A percentile compares a stretch with the other conserved stretches of the same genome.
phyloP scores from a whole-genome alignment of 2,329 filamentous ascomycete genomes.

The Monosporascus ibericus region DNA sequence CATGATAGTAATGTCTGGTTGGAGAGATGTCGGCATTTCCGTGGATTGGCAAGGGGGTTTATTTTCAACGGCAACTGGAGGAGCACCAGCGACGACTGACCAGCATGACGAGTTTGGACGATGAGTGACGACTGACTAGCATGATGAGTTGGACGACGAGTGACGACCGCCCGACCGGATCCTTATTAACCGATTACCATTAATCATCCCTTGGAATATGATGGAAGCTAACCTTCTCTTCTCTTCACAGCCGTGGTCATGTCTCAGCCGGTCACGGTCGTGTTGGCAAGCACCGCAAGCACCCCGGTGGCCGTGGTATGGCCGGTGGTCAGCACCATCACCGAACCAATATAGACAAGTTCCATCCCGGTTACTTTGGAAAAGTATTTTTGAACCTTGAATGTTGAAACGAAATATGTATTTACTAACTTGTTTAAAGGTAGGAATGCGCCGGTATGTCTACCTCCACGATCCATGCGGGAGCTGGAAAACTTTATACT shows the following conservation, averaged over 20 bases:
- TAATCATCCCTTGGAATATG: neutral
- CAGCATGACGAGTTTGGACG: neutral
- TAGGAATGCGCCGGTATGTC: constrained; percentile 75
- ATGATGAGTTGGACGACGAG: neutral
- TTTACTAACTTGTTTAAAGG: too few relatives aligned
- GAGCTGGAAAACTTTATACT: neutral
- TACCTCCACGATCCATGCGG: neutral
- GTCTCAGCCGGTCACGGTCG: constrained; percentile 98
- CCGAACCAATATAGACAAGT: constrained; percentile 78
- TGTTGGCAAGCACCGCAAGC: constrained; percentile 98
- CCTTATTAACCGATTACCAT: neutral
- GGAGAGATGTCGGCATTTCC: too few relatives aligned
- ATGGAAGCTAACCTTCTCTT: constrained; percentile 25
- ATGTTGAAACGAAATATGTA: too few relatives aligned
- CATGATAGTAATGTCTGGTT: too few relatives aligned
- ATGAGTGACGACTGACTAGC: neutral
- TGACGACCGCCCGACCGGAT: neutral
- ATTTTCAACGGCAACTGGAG: neutral
- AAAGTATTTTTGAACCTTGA: too few relatives aligned
- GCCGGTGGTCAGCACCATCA: constrained; percentile 99
- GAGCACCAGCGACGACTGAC: neutral
- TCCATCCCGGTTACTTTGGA: constrained; percentile 98
- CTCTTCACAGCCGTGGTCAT: constrained; percentile 73
- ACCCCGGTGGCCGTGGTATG: constrained; percentile 74
- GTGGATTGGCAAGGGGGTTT: too few relatives aligned